Evolutionary conservation across 148 eudicot genomes (phyloP).

Genomic region (Cornus controversa): DNA sequence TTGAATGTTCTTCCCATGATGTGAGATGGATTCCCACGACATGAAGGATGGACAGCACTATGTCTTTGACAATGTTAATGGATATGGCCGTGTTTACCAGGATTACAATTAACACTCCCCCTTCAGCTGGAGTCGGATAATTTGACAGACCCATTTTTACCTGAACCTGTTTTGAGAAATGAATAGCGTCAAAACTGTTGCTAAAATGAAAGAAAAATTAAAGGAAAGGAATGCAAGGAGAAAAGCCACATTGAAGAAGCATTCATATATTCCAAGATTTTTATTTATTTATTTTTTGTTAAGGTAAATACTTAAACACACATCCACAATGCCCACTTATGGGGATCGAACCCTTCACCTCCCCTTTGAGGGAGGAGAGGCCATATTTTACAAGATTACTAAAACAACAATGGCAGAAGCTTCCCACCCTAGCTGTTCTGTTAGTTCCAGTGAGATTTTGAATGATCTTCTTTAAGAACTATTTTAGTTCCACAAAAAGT

Average conservation of each 20-base stretch:
- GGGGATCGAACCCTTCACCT: too few species aligned
- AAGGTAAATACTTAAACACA: too few species aligned
- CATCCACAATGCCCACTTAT: too few species aligned
- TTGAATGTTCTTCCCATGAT: slow-evolving; percentile 35
- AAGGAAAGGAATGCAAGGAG: slow-evolving; percentile 1
- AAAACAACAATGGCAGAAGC: too few species aligned
- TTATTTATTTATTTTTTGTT: too few species aligned
- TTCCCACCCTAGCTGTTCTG: not conserved
- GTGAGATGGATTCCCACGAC: slow-evolving; percentile 39
- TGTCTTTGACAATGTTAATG: slow-evolving; percentile 35
- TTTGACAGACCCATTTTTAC: slow-evolving; percentile 54
- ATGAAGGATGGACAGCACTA: slow-evolving; percentile 40
- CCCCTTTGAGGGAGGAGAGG: too few species aligned
- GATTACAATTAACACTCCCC: slow-evolving; percentile 48
- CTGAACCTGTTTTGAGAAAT: slow-evolving; percentile 4
- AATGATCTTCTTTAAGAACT: too few species aligned
- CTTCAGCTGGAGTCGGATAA: slow-evolving; percentile 47
- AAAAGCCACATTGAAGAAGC: not conserved
- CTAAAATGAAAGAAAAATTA: not conserved
- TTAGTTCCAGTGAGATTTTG: not conserved
- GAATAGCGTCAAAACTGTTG: not conserved
- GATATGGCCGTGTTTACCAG: slow-evolving; percentile 48
- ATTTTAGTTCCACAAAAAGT: not conserved
- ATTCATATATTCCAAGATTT: too few species aligned
- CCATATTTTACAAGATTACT: too few species aligned